These are phyloP conservation scores for Tirmania nivea DNA, from an alignment of 495 filamentous ascomycete species.

Conservation along the genomic window DNA sequence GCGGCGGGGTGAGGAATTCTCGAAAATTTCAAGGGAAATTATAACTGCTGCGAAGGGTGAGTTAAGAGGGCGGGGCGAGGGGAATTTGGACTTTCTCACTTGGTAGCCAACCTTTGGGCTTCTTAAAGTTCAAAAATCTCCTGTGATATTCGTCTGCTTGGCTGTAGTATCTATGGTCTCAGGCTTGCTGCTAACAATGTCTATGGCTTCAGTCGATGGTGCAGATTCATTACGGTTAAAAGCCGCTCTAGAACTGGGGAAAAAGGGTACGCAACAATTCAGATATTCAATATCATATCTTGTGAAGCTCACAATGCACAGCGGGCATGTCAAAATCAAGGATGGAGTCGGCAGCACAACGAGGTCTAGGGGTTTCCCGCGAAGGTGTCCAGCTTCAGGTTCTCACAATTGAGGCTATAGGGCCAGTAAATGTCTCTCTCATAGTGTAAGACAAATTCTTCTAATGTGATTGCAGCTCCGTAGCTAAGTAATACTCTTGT, in stretches of 20 bases:
- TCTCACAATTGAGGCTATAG: conserved; percentile 59
- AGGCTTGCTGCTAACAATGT: no score
- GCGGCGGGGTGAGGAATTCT: conserved; percentile 25
- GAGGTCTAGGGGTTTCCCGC: conserved; percentile 62
- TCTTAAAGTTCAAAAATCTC: no score
- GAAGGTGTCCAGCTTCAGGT: conserved; percentile 50
- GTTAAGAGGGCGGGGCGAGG: not conserved
- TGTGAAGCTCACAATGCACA: conserved; percentile 41
- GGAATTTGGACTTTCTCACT: no score
- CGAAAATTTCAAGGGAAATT: conserved; percentile 31
- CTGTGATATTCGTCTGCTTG: no score
- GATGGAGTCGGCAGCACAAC: conserved; percentile 65
- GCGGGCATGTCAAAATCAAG: conserved; percentile 58
- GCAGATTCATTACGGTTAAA: not conserved
- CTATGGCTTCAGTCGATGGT: not conserved
- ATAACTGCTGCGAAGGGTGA: conserved; percentile 33
- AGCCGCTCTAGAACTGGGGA: not conserved
- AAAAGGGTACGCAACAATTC: not conserved
- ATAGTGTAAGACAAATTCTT: conserved; percentile 24
- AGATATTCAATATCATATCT: conserved; percentile 27
- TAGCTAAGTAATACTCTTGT: not conserved
- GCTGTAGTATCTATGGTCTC: no score
- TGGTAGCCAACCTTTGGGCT: no score
- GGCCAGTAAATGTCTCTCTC: conserved; percentile 53
- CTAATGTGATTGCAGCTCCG: not conserved